Evolutionary conservation across 768 basidiomycete species (phyloP), one percentile per base, ranked within the genome.

Genomic region (Macrolepiota dolichaula): DNA sequence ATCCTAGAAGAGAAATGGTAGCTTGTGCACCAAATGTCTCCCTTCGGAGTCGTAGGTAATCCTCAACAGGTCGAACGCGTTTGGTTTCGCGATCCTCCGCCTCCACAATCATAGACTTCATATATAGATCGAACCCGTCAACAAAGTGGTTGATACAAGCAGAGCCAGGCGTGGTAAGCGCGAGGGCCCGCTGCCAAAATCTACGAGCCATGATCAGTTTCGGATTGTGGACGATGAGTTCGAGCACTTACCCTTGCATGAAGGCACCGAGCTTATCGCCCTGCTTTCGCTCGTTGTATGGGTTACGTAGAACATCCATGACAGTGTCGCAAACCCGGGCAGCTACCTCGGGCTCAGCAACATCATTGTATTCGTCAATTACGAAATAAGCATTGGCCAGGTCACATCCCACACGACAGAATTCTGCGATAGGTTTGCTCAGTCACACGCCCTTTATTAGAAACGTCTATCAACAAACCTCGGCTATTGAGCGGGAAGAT

Each of bases 321-420:
- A 67, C 65, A n/a, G 61, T 66, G 22, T 64, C 60, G 11, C 54
- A 58, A 44, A 67, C 57, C 22, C 57, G 57, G 5, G 52, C 36
- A 9, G 67, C 67, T 2, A 51, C 61, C 25, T 63, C 57, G 6
- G 55, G 53, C 49, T 59, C 58, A 17, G 60, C 55, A 5, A 63
- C 63, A 35, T 69, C 70, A 13, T 65, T 66, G 50, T 66, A 67
- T 36, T 69, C 69, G 27, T 69, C 68, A 22, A 65, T 56, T 22
- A 67, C 64, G 51, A 69, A 71, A 47, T 62, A 67, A 12, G 65
- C 25, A 24, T 68, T 68, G 57, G 66, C 62, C 11, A 68, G 42
- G 52, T 69, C 70, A 40, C 68, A 68, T 10, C 64, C 68, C 19
- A 60, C 55, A 1, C 66, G 62, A 17, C 57, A 40, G 25, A 49